Percentiles rank a stretch among this genome's conserved stretches.
Evolutionary conservation across 768 basidiomycete genomes (phyloP).

Genomic region (Candolleomyces efflorescens): DNA sequence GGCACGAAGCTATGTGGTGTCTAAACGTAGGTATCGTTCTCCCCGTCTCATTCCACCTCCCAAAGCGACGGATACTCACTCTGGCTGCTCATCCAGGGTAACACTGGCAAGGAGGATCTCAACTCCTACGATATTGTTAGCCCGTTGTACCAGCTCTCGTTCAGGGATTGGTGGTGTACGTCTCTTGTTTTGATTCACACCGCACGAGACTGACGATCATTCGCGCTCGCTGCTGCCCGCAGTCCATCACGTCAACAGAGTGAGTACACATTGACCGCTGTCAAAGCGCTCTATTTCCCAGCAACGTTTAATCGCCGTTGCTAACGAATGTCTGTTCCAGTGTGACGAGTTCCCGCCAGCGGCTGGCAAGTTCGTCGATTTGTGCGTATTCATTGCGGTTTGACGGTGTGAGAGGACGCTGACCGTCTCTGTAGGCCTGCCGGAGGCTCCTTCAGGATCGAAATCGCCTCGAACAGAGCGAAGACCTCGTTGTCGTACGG

Average conservation of each 20-base stretch:
- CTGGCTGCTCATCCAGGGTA: conserved; percentile 28
- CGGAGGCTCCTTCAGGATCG: conserved; percentile 42
- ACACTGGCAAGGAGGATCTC: conserved; percentile 22
- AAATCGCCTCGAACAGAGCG: conserved; percentile 46
- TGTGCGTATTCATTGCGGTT: conserved; percentile 27
- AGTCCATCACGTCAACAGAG: conserved; percentile 35
- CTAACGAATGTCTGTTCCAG: conserved; percentile 16
- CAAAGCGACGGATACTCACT: not conserved
- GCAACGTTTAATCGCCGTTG: not conserved
- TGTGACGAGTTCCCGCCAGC: conserved; percentile 41
- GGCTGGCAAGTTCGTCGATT: conserved; percentile 35
- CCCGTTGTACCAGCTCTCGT: conserved; percentile 39
- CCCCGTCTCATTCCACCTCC: not conserved
- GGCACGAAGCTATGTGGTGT: conserved; percentile 42
- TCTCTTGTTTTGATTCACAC: conserved; percentile 4
- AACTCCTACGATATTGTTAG: conserved; percentile 36
- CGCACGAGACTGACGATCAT: not conserved
- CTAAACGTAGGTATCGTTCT: conserved; percentile 28
- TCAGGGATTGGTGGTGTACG: conserved; percentile 45
- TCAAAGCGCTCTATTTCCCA: not conserved
- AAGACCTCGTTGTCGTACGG: conserved; percentile 41
- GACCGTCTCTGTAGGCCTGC: conserved; percentile 33
- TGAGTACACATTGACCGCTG: conserved; percentile 14
- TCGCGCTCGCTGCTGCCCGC: not conserved
- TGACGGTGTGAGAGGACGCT: not conserved